These are phyloP conservation scores for Microthlaspi erraticum DNA, from an alignment of 345 rosid species.

Conservation along the genomic window DNA sequence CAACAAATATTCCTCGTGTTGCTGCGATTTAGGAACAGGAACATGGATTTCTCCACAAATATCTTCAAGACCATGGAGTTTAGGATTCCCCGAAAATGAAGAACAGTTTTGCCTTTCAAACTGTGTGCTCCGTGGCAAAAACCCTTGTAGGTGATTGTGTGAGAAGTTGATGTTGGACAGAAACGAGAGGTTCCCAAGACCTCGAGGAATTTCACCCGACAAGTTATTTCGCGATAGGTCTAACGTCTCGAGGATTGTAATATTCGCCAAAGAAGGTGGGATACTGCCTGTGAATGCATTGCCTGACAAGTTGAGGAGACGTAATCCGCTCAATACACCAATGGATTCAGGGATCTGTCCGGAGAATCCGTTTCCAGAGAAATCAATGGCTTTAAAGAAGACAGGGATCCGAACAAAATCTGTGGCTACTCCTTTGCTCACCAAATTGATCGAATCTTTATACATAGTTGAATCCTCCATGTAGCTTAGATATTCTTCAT, in stretches of 20 bases:
- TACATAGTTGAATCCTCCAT: too few species aligned
- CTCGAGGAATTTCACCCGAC: slow-evolving; percentile 11
- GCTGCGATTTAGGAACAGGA: background rate
- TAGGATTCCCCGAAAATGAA: background rate
- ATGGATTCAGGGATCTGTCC: slow-evolving; percentile 21
- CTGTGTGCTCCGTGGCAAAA: slow-evolving; percentile 15
- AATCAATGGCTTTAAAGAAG: slow-evolving; percentile 21
- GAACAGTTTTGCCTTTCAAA: slow-evolving; percentile 14
- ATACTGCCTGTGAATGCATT: slow-evolving; percentile 12
- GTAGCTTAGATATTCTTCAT: too few species aligned
- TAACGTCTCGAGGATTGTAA: background rate
- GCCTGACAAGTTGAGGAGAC: slow-evolving; percentile 17
- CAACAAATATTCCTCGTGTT: background rate
- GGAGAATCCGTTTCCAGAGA: background rate
- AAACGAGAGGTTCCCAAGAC: slow-evolving; percentile 11
- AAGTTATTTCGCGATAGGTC: slow-evolving; percentile 17
- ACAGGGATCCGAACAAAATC: background rate
- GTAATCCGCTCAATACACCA: background rate
- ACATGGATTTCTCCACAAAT: background rate
- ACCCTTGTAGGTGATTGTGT: slow-evolving; percentile 8
- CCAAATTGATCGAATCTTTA: background rate
- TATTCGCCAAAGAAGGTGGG: slow-evolving; percentile 13
- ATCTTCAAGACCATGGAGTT: slow-evolving; percentile 6
- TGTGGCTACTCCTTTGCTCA: background rate
- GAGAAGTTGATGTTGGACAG: slow-evolving; percentile 21